Percentiles rank a stretch among this genome's conserved stretches.
phyloP scores from a whole-genome alignment of 163 green algal species.

The Trebouxiophyceae sp. region DNA sequence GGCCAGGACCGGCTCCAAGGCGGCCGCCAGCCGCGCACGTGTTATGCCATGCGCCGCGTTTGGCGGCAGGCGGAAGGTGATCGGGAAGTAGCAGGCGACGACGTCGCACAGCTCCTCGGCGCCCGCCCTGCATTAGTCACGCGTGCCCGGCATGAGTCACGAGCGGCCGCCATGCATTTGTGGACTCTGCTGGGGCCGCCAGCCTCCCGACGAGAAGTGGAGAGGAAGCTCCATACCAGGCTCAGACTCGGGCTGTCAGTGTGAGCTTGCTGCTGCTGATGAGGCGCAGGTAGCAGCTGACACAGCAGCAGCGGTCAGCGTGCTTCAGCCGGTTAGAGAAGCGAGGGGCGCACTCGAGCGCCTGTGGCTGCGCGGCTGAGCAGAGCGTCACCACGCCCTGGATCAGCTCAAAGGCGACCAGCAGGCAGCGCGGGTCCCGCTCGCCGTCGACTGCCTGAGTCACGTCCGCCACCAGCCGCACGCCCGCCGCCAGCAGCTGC shows the following conservation, averaged over 20 bases:
- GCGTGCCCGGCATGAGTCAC: no score
- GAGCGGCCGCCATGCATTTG: no score
- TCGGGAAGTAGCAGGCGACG: slow-evolving; percentile 48
- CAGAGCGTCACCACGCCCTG: background rate
- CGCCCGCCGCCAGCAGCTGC: slow-evolving; percentile 8
- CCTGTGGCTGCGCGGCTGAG: background rate
- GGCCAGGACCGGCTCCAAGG: slow-evolving; percentile 42
- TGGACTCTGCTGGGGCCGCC: no score
- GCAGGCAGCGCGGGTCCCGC: slow-evolving; percentile 83
- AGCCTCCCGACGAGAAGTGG: no score
- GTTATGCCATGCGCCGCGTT: slow-evolving; percentile 45
- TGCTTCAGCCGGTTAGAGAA: no score
- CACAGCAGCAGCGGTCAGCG: no score
- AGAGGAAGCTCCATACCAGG: no score
- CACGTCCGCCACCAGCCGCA: slow-evolving; percentile 50
- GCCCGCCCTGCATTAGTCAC: background rate
- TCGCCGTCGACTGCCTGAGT: slow-evolving; percentile 75
- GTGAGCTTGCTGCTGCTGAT: no score
- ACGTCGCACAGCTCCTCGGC: slow-evolving; percentile 43
- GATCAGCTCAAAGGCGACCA: slow-evolving; percentile 50
- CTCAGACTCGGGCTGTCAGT: no score
- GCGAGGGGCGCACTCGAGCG: background rate
- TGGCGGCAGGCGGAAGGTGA: slow-evolving; percentile 37
- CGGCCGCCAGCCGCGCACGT: slow-evolving; percentile 40
- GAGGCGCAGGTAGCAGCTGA: no score